Base-by-base conservation (phyloP, 371 early-diverging fungal genomes). In the Choanephora cucurbitarum region DNA sequence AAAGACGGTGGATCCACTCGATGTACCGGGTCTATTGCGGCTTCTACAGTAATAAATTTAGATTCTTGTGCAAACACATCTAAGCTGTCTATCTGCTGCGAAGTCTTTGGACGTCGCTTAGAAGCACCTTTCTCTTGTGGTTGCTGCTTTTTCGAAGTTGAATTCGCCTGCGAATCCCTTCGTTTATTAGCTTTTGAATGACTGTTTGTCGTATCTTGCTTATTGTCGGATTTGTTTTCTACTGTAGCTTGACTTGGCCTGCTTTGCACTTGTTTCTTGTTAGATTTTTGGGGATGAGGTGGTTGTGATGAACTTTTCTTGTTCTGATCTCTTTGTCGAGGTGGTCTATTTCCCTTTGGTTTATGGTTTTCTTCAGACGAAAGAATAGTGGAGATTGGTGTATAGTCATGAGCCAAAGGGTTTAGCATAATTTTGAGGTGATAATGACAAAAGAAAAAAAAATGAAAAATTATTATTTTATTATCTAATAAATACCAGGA, bases 401-500 rank as follows among this genome's bases (percentile, higher is more conserved):
- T 55, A 40, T 37, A 55, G 18, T 55, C 55, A 40, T 55, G 55
- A 37, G 55, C 55, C 6, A 55, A 37, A 19, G 55, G 55, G 22
- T 55, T 55, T 17, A 55, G 13, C 55, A 55, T 55, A 37, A 24
- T 24, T 18, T 46, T 13, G 14, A 23, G 6, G 1, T 7, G 23
- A 44, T 18, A 23, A 44, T 2, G 6, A 24, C 5, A 44, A 23
- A 19, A 23, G 23, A 2, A 15, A 15, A 28, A 28, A 15, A 33
- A 49, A 49, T 17, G 19, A 34, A 17, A 21, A 46, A 46, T 37
- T 2, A 11, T 13, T 43, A 6, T 18, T 18, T 19, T 18, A 43
- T 15, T n/a, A 42, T 31, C 43, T 59, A 62, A 53, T 69, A 76
- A n/a, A 72, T 62, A 51, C 77, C 77, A 42, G 96, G 96, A 60